Evolutionary conservation across 768 basidiomycete species (phyloP).

Genomic region (Auriscalpium vulgare): DNA sequence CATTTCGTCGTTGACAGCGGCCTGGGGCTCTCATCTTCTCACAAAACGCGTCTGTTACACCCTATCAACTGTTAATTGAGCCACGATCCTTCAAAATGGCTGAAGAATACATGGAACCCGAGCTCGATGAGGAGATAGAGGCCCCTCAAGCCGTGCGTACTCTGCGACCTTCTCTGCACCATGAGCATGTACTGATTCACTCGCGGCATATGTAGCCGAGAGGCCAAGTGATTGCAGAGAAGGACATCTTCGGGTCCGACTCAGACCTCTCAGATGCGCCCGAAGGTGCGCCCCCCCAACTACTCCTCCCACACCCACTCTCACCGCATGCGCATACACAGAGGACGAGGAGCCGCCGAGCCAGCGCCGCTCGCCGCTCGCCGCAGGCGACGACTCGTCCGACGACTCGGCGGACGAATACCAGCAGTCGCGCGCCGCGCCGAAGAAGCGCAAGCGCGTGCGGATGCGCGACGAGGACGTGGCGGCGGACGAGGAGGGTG

Average conservation of each 20-base stretch:
- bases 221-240: conserved; percentile 33
- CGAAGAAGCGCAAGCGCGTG: conserved; percentile 18
- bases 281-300: conserved; percentile 33
- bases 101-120: not conserved
- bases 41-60: no score
- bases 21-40: no score
- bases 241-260: conserved; percentile 77
- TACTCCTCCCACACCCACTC: not conserved
- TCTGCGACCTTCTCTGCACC: no score
- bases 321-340: conserved; percentile 2
- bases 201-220: not conserved
- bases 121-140: not conserved
- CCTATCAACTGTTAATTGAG: no score
- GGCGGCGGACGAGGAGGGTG: conserved; percentile 21
- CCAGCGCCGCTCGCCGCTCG: conserved; percentile 24
- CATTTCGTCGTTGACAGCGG: no score
- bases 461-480: conserved; percentile 19
- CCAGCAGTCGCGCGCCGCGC: conserved; percentile 26
- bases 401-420: conserved; percentile 48
- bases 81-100: no score
- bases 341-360: conserved; percentile 36
- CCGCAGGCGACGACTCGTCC: conserved; percentile 31
- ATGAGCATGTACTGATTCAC: not conserved
- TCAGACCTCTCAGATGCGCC: conserved; percentile 79
- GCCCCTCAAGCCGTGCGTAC: not conserved